A percentile compares a stretch with the other conserved stretches of the same genome.
phyloP scores from a whole-genome alignment of 495 filamentous ascomycete species.

The Penicillium flavigenum region DNA sequence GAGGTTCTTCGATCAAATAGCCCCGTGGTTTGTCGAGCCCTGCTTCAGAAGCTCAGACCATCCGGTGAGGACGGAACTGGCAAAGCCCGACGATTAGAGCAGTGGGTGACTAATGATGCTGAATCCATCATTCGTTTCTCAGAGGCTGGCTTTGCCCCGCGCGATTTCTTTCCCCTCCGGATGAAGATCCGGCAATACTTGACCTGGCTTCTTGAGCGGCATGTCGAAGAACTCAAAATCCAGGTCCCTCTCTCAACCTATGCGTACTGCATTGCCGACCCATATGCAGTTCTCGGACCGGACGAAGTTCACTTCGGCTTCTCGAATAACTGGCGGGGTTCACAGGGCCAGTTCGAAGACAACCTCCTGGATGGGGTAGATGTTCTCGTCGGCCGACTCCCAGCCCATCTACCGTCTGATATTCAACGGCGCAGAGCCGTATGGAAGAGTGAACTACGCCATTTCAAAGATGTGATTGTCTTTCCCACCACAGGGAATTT shows the following conservation, averaged over 20 bases:
- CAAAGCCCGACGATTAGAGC: constrained; percentile 32
- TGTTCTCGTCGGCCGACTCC: constrained; percentile 80
- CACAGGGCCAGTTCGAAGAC: constrained; percentile 59
- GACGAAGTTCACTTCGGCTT: constrained; percentile 80
- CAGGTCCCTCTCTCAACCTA: constrained; percentile 72
- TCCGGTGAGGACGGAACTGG: constrained; percentile 24
- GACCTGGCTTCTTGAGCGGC: constrained; percentile 50
- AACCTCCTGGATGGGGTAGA: constrained; percentile 65
- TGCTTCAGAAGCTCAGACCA: constrained; percentile 41
- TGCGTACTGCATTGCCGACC: constrained; percentile 80
- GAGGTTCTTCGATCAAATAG: constrained; percentile 52
- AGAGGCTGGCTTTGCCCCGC: constrained; percentile 64
- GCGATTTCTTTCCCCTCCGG: constrained; percentile 57
- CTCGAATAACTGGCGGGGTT: constrained; percentile 59
- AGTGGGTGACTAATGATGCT: constrained; percentile 36
- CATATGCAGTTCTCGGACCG: constrained; percentile 64
- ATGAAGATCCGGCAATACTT: constrained; percentile 56
- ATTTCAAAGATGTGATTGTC: constrained; percentile 83
- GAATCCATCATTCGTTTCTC: constrained; percentile 41
- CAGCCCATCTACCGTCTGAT: constrained; percentile 77
- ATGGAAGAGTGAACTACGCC: constrained; percentile 64
- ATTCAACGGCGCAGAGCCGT: constrained; percentile 70
- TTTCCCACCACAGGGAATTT: constrained; percentile 70
- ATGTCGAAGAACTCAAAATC: constrained; percentile 67
- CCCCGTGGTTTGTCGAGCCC: constrained; percentile 35